Evolutionary conservation across 352 stramenopile species (phyloP), one percentile per base, ranked within the genome.

Genomic region (Phytophthora hybrid): DNA sequence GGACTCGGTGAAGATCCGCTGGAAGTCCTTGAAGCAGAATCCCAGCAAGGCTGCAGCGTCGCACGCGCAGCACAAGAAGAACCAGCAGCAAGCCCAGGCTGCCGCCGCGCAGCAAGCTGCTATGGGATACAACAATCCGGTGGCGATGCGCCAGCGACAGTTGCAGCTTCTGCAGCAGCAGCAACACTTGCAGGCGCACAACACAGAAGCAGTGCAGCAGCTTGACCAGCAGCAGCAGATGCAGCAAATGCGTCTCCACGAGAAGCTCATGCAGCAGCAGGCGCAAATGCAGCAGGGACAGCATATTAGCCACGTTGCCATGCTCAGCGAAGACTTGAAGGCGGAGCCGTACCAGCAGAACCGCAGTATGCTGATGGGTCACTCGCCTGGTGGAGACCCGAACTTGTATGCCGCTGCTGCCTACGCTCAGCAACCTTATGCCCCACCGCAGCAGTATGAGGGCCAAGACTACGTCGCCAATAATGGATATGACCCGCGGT

Each of bases 1-100:
- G 44, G 95, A 98, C 72, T 95, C 94, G n/a, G 93, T 98, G 23
- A 98, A 98, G 78, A 98, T 98, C 61, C 84, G 92, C 13, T 98
- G 89, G 89, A 97, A 96, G 63, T 94, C 87, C 53, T 73, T 96
- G 21, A 93, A 96, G 80, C 89, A 96, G 63, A 96, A 96, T 69
- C 89, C 89, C 8, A 85, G 82, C 26, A 94, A 94, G 64, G 89
- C 89, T 2, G 87, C 87, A 8, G 85, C 85, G 8, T 90, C 88
- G 3, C 85, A 95, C 58, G 85, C 85, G 18, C 87, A 94, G 59
- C 81, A 91, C 61, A 93, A 92, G 69, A 92, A 93, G 71, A 90
- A 89, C 26, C 84, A 92, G 63, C 88, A 93, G 39, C 81, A 90
- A 59, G 81, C 81, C 60, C 57, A 83, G 77, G 56, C 73, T 66